Base-by-base conservation (phyloP, 768 basidiomycete species). In the Termitomyces sp. region DNA sequence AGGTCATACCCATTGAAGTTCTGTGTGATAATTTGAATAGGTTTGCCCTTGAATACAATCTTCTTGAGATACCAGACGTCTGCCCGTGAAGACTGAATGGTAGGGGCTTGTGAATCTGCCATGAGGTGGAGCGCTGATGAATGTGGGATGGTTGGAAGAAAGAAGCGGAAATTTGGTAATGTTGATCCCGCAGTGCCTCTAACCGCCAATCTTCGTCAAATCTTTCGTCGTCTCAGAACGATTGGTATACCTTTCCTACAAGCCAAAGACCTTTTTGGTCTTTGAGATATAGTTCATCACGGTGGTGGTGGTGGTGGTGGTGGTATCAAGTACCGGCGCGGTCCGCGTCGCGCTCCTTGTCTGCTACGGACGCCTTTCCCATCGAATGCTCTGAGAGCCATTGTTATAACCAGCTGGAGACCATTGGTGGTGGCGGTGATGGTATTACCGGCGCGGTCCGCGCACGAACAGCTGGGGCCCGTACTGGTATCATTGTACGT, bases 61-160 rank as follows among this genome's bases (percentile, higher is more conserved):
- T 79, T 71, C 71, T 92, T 93, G 71, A 93, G 84, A 70, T 87
- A 84, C 91, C 91, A 94, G 18, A 91, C 84, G 48, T 92, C 88
- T 46, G 76, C 81, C 53, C 75, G 70, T 3, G 82, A 83, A 32
- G 75, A 72, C 44, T 79, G 76, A 7, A 78, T 62, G 1, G 74
- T 76, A 20, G 75, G 71, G 1, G 67, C 61, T 24, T 60, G 58
- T 24, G 42, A 13, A 32, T 65, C 52, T 50, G 64, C 52, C 64
- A 65, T 65, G 11, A 36, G 8, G 42, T 18, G 39, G 15, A 22
- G 46, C 15, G 33, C 4, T 7, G 32, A 51, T 50, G 24, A n/a
- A 28, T 3, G 33, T 45, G n/a, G n/a, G n/a, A n/a, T n/a, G 40
- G 32, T 45, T 48, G 42, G 33, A 20, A 56, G 18, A 13, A 46